A percentile compares a stretch with the other conserved stretches of the same genome.
Evolutionary conservation across 805 yeast genomes (phyloP).

Genomic region (Lipomyces oligophaga): DNA sequence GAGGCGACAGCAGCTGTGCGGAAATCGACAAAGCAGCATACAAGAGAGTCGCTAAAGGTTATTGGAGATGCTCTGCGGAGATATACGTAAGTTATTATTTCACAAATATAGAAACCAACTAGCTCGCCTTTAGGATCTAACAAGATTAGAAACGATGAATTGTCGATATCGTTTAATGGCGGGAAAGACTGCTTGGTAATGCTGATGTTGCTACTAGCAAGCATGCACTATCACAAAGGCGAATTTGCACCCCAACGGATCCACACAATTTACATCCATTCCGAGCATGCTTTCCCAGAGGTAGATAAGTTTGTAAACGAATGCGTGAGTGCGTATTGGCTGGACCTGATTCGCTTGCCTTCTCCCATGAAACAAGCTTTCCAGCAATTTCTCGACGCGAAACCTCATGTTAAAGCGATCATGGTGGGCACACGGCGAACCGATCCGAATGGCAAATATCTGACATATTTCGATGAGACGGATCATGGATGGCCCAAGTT

Average conservation of each 20-base stretch:
- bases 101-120: no score
- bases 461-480: conserved; percentile 64
- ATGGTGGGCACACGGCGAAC: conserved; percentile 83
- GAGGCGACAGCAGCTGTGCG: conserved; percentile 9
- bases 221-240: conserved; percentile 36
- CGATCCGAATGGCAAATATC: conserved; percentile 73
- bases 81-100: conserved; percentile 25
- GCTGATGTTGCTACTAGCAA: conserved; percentile 69
- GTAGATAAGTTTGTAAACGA: conserved; percentile 60
- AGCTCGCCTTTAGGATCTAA: neutral
- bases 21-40: conserved; percentile 29
- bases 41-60: conserved; percentile 31
- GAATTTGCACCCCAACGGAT: conserved; percentile 36
- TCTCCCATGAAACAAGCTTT: conserved; percentile 65
- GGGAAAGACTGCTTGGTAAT: conserved; percentile 95
- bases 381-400: conserved; percentile 49
- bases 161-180: conserved; percentile 87
- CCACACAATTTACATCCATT: conserved; percentile 69
- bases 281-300: conserved; percentile 67
- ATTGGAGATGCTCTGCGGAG: conserved; percentile 33
- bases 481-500: conserved; percentile 92
- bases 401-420: conserved; percentile 62
- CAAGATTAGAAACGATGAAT: conserved; percentile 39
- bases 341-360: conserved; percentile 44
- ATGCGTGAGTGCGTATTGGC: conserved; percentile 53